Base-by-base conservation (phyloP, 768 basidiomycete species). In the Russula griseocarnosa region DNA sequence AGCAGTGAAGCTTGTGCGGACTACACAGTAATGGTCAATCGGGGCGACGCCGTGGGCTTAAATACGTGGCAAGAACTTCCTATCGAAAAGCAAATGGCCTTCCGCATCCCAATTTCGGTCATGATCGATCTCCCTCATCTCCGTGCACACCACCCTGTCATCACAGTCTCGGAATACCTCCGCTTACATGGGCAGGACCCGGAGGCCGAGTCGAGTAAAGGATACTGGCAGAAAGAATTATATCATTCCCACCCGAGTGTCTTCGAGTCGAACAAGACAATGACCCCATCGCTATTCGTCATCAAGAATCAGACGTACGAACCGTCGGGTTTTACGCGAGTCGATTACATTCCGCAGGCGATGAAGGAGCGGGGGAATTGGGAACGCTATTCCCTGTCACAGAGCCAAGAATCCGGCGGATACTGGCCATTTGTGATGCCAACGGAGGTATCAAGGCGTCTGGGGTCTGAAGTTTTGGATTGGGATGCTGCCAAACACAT, bases 61-160 rank as follows among this genome's bases (percentile, higher is more conserved):
- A 71, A 76, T 46, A 76, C 79, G 60, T 81, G 79, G 79, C 70
- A 74, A 3, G 65, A 73, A 9, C 65, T 76, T 5, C 77, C 79
- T 40, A 67, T 71, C 59, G 75, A 76, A 10, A 55, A 74, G 49
- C 73, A 73, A 54, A 76, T 74, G 72, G 75, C 68, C 11, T 76
- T 76, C 72, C 69, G 73, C 3, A 69, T 79, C 18, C 73, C 74
- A 28, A 72, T 77, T 22, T 71, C 74, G 58, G 30, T 73, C 63
- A 78, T 81, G 79, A 64, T 81, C 53, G 76, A 81, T 64, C 64
- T 81, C 44, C 74, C 76, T 34, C 74, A 74, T 61, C 73, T 81
- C 9, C 77, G 78, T 49, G 62, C 63, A 42, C 66, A 58, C 1
- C 74, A 79, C 10, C 70, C 76, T 22, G 75, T 81, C 53, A 61